Base-by-base conservation (phyloP, 1,284 basidiomycete species). In the Quambalaria eucalypti region DNA sequence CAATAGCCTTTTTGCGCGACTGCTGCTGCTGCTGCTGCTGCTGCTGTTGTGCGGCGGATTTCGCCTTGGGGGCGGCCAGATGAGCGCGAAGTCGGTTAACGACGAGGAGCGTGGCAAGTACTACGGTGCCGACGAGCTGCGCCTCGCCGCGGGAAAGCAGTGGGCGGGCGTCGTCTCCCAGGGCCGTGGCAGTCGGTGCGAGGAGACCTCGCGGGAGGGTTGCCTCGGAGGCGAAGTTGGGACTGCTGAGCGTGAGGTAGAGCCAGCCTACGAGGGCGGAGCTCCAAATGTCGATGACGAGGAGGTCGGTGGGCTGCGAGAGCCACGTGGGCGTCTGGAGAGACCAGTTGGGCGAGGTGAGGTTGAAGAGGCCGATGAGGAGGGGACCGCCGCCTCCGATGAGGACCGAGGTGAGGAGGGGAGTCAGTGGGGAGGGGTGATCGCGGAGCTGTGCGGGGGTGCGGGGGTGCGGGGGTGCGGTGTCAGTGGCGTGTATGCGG, bases 301-400 rank as follows among this genome's bases (percentile, higher is more conserved):
- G 58, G 57, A 54, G 61, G 59, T 5, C 26, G 36, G 53, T 54
- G 39, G 64, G 64, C 7, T 61, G 23, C 4, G 51, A 59, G 3
- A 59, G 48, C 69, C 69, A 71, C 1, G 48, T 4, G 2, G 69
- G 69, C 12, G 54, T 64, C 14, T 58, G 55, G 2, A 66, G 26
- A 1, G 48, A 51, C 69, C 69, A 71, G 29, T 65, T 51, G 2
- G 67, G 62, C 0, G 52, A 42, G 40, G 67, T 62, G 30, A 71
- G 62, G 16, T 52, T 49, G 48, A 69, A 60, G 2, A 63, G 44
- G 28, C 64, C 62, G 46, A 66, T 62, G n/a, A 71, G 51, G 2
- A 71, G 60, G 1, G 66, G 66, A 0, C 63, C 48, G 8, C 60
- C 69, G 16, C 65, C 69, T 16, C 67, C 61, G 36, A 71, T 52